Conservation (phyloP, 2,329 filamentous ascomycete genomes). For the Sporothrix globosa region DNA sequence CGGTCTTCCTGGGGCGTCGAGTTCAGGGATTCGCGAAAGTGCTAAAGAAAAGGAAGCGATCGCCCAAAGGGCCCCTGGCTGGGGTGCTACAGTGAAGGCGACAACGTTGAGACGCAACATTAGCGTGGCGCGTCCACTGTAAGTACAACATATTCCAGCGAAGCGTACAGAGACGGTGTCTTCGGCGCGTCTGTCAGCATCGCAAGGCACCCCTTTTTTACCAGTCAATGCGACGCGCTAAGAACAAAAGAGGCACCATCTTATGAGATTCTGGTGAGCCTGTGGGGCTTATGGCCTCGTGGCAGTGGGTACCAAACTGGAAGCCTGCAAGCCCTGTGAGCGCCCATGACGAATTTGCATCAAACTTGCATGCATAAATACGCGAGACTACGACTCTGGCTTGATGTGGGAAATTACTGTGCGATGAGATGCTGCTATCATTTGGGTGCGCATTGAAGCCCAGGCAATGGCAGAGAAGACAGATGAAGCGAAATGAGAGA, state of each 20-base stretch:
- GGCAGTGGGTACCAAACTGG: constrained; percentile 10
- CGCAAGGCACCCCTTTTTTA: constrained; percentile 2
- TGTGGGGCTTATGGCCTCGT: constrained; percentile 5
- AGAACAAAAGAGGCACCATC: not conserved
- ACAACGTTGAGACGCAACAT: not conserved
- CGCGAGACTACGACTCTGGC: not conserved
- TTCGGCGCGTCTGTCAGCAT: constrained; percentile 20
- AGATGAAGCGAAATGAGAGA: not conserved
- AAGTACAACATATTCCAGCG: not conserved
- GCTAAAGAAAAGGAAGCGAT: constrained; percentile 17
- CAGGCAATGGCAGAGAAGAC: not conserved
- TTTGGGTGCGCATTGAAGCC: not conserved
- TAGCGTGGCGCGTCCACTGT: constrained; percentile 7
- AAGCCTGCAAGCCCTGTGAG: not conserved
- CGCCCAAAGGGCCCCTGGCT: not conserved
- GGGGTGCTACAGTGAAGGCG: not conserved
- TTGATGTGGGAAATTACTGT: not conserved
- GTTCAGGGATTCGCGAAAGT: not conserved
- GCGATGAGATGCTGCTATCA: not conserved
- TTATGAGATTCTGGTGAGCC: not conserved
- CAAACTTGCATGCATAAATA: not conserved
- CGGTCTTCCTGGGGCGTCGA: not conserved
- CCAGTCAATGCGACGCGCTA: not conserved
- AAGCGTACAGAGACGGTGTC: not conserved
- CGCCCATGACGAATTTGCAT: not conserved